Percentiles rank a stretch among this genome's conserved stretches.
phyloP scores from a whole-genome alignment of 805 yeast species.

The Kodamaea sagamina region DNA sequence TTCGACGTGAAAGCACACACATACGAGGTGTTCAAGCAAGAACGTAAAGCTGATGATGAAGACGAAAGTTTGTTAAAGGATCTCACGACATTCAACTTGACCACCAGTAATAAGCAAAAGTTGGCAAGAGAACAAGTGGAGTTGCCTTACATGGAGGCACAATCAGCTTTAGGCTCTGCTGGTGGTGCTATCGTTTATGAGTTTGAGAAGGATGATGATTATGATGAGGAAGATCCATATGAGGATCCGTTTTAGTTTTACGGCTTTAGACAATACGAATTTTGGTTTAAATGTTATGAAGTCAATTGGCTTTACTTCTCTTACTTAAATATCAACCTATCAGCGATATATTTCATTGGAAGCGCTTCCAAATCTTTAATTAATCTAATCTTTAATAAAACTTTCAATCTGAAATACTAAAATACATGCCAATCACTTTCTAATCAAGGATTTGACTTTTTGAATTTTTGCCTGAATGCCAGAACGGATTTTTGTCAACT shows the following conservation, averaged over 20 bases:
- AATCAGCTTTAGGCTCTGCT: conserved; percentile 52
- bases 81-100: conserved; percentile 84
- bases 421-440: conserved; percentile 1
- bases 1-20: conserved; percentile 53
- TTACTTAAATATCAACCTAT: too few relatives aligned
- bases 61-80: conserved; percentile 61
- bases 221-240: conserved; percentile 96
- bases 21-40: conserved; percentile 31
- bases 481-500: conserved; percentile 2
- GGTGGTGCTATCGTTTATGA: conserved; percentile 97
- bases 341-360: too few relatives aligned
- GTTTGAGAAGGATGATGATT: conserved; percentile 95
- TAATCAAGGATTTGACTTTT: conserved; percentile 9
- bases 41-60: conserved; percentile 33
- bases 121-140: conserved; percentile 82
- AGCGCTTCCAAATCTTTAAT: too few relatives aligned
- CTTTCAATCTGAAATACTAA: too few relatives aligned
- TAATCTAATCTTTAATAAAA: too few relatives aligned
- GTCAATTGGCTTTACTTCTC: too few relatives aligned
- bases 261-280: too few relatives aligned
- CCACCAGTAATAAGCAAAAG: conserved; percentile 73
- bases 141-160: conserved; percentile 90
- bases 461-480: conserved; percentile 8
- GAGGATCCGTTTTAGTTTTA: conserved; percentile 88
- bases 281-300: too few relatives aligned